These are phyloP conservation scores for Sarcocystis neurona DNA, from an alignment of 169 alveolate genomes.

Conservation along the genomic window DNA sequence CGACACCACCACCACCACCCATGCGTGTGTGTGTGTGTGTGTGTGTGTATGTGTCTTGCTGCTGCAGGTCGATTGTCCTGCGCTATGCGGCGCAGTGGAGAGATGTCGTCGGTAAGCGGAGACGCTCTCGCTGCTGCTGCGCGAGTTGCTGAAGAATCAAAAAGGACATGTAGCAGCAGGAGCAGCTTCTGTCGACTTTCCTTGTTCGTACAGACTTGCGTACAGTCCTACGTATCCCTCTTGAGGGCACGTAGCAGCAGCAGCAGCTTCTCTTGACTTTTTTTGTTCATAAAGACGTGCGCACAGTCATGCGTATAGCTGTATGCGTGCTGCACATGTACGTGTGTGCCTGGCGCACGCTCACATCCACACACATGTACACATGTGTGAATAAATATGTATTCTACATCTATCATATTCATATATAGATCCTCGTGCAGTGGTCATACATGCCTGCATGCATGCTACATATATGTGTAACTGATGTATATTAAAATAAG, in stretches of 20 bases:
- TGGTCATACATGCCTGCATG: no score
- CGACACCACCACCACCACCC: neutral
- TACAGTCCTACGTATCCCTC: neutral
- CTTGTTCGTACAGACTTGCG: neutral
- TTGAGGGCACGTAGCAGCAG: neutral
- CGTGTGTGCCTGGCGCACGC: no score
- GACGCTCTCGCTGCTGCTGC: neutral
- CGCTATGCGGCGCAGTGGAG: constrained; percentile 95
- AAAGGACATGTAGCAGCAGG: no score
- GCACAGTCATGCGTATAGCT: no score
- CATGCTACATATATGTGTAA: no score
- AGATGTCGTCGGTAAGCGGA: constrained; percentile 44
- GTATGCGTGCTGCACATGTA: no score
- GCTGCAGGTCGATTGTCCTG: constrained; percentile 93
- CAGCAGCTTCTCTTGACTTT: neutral
- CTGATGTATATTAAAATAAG: no score
- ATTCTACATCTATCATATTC: no score
- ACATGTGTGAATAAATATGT: no score
- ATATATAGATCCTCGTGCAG: no score
- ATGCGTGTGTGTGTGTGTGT: neutral
- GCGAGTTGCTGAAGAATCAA: neutral
- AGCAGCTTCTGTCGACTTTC: neutral
- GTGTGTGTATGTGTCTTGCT: neutral
- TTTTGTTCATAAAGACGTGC: no score
- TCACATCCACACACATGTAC: no score